Evolutionary conservation across 768 basidiomycete species (phyloP).

Genomic region (Butyriboletus loyo): DNA sequence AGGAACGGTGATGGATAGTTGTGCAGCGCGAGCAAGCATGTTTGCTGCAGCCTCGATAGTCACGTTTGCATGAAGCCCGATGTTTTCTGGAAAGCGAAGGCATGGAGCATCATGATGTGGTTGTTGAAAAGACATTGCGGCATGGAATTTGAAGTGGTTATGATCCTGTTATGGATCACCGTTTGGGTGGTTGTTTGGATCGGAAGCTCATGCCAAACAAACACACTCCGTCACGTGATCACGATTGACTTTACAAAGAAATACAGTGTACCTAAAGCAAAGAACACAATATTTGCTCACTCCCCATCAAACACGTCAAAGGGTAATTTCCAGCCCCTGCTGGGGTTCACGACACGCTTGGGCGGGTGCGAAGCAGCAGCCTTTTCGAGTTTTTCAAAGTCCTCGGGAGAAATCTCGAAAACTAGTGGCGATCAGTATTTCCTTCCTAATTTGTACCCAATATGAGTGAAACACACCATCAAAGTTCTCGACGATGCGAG

Average conservation of each 20-base stretch:
- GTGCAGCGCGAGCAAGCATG: slow-evolving; percentile 60
- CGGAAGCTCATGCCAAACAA: slow-evolving; percentile 29
- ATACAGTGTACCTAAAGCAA: background rate
- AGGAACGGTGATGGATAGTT: slow-evolving; percentile 54
- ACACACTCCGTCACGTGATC: slow-evolving; percentile 5
- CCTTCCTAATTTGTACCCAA: background rate
- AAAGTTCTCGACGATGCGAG: slow-evolving; percentile 67
- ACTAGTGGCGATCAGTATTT: slow-evolving; percentile 17
- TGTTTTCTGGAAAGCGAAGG: slow-evolving; percentile 66
- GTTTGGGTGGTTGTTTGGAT: slow-evolving; percentile 29
- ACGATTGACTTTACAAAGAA: background rate
- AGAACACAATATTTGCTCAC: background rate
- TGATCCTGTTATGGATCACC: slow-evolving; percentile 13
- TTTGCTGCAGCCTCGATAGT: slow-evolving; percentile 54
- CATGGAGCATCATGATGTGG: slow-evolving; percentile 60
- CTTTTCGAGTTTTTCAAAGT: slow-evolving; percentile 40
- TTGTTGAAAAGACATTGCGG: slow-evolving; percentile 38
- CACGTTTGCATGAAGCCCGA: slow-evolving; percentile 55
- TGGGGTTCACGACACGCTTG: slow-evolving; percentile 55
- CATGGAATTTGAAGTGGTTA: background rate
- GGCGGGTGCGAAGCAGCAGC: slow-evolving; percentile 50
- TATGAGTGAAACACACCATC: slow-evolving; percentile 39
- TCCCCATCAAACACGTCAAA: slow-evolving; percentile 62
- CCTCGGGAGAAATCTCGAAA: slow-evolving; percentile 34
- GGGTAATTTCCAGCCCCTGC: slow-evolving; percentile 54